Evolutionary conservation across 2,329 filamentous ascomycete species (phyloP).

Genomic region (Seiridium cupressi): DNA sequence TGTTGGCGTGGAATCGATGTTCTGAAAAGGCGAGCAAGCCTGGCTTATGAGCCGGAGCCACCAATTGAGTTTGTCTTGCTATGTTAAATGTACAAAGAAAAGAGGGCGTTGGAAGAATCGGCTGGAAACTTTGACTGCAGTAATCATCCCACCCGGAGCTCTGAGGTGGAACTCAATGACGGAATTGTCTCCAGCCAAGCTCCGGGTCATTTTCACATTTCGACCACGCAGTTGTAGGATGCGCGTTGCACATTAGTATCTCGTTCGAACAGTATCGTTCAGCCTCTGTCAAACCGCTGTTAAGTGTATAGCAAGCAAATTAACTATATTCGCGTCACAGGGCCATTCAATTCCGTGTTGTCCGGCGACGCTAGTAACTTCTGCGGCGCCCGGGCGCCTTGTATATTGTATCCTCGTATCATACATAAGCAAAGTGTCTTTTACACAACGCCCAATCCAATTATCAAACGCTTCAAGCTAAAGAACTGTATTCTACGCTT

Average conservation of each 20-base stretch:
- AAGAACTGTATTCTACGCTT: too few species aligned
- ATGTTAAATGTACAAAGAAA: neutral
- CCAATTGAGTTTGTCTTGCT: neutral
- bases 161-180: slow-evolving; percentile 1
- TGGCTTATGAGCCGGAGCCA: neutral
- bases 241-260: neutral
- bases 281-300: too few species aligned
- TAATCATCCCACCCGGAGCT: neutral
- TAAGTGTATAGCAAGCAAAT: too few species aligned
- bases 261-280: neutral
- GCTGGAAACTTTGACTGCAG: slow-evolving; percentile 3
- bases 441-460: too few species aligned
- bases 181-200: neutral
- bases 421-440: too few species aligned
- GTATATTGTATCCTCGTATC: too few species aligned
- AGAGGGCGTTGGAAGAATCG: neutral
- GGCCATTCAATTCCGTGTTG: too few species aligned
- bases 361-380: too few species aligned
- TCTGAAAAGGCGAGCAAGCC: neutral
- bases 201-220: neutral
- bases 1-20: neutral
- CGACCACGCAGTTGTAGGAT: neutral
- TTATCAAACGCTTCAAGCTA: too few species aligned
- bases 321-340: too few species aligned
- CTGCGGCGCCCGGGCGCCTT: too few species aligned